phyloP scores from a whole-genome alignment of 1,139 yeast species.

The Candida glucosophila region DNA sequence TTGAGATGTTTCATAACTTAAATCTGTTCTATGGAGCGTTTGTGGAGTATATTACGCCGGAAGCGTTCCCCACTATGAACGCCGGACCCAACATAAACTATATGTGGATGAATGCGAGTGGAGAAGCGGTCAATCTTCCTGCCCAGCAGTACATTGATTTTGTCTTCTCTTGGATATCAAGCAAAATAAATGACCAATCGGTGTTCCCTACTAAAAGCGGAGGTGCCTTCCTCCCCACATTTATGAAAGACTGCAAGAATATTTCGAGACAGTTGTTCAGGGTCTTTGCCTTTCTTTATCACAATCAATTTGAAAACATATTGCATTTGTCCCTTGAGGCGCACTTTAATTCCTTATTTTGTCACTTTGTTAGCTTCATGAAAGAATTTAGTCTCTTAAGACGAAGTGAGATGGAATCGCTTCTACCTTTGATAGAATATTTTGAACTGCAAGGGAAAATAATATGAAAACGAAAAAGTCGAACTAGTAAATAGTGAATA shows the following conservation, averaged over 20 bases:
- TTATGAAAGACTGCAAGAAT: conserved; percentile 73
- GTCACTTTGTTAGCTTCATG: conserved; percentile 85
- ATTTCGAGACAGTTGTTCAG: conserved; percentile 89
- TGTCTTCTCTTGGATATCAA: conserved; percentile 84
- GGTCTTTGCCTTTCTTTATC: conserved; percentile 92
- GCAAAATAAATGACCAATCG: conserved; percentile 80
- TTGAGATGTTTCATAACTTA: conserved; percentile 80
- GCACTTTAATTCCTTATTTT: conserved; percentile 96
- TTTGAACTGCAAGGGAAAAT: conserved; percentile 86
- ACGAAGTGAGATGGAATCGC: conserved; percentile 68
- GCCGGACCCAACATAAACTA: conserved; percentile 93
- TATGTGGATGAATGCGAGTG: conserved; percentile 77
- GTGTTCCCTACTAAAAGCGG: conserved; percentile 89
- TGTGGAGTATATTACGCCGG: conserved; percentile 83
- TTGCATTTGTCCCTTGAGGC: conserved; percentile 89
- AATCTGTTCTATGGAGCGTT: conserved; percentile 85
- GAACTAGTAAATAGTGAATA: neutral
- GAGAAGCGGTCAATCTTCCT: conserved; percentile 76
- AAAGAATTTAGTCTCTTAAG: conserved; percentile 81
- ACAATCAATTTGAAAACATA: conserved; percentile 87
- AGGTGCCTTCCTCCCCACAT: conserved; percentile 87
- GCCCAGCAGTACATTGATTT: conserved; percentile 90
- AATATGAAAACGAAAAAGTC: conserved; percentile 15
- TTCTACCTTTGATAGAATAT: conserved; percentile 65
- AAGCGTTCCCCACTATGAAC: conserved; percentile 85